phyloP scores from a whole-genome alignment of 352 stramenopile species.

The Phytopythium vexans region DNA sequence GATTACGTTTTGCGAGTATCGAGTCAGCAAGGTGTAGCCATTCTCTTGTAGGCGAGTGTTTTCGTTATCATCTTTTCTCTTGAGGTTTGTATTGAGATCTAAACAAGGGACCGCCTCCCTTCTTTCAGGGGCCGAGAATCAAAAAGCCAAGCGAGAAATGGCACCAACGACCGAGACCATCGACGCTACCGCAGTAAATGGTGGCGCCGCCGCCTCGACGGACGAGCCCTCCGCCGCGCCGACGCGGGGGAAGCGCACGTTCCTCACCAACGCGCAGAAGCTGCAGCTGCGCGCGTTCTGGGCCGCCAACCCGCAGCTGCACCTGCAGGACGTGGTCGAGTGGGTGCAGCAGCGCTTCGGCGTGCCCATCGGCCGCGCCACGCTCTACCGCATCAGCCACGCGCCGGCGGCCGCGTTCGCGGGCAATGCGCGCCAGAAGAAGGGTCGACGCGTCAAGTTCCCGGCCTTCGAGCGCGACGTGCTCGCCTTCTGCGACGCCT shows the following conservation, averaged over 20 bases:
- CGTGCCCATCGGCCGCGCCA: slow-evolving; percentile 29
- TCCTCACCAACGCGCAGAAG: slow-evolving; percentile 41
- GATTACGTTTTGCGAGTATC: no score
- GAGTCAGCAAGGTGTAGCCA: no score
- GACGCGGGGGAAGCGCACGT: slow-evolving; percentile 15
- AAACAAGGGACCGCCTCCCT: no score
- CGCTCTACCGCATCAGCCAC: slow-evolving; percentile 47
- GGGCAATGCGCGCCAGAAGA: slow-evolving; percentile 29
- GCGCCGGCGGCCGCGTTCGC: slow-evolving; percentile 20
- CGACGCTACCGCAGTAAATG: no score
- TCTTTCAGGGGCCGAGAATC: no score
- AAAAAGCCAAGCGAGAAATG: no score
- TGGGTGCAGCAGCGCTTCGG: slow-evolving; percentile 36
- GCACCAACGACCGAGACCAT: no score
- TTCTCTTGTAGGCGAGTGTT: no score
- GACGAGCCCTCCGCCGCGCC: background rate
- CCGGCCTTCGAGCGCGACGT: slow-evolving; percentile 33
- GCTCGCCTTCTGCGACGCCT: slow-evolving; percentile 24
- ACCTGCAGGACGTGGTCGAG: slow-evolving; percentile 19
- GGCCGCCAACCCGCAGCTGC: slow-evolving; percentile 25
- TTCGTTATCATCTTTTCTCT: no score
- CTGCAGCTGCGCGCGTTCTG: slow-evolving; percentile 34
- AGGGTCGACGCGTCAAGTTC: slow-evolving; percentile 40
- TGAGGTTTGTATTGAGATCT: no score
- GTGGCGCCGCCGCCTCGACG: background rate